Evolutionary conservation across 768 basidiomycete species (phyloP).

Genomic region (Psilocybe subaeruginosa): DNA sequence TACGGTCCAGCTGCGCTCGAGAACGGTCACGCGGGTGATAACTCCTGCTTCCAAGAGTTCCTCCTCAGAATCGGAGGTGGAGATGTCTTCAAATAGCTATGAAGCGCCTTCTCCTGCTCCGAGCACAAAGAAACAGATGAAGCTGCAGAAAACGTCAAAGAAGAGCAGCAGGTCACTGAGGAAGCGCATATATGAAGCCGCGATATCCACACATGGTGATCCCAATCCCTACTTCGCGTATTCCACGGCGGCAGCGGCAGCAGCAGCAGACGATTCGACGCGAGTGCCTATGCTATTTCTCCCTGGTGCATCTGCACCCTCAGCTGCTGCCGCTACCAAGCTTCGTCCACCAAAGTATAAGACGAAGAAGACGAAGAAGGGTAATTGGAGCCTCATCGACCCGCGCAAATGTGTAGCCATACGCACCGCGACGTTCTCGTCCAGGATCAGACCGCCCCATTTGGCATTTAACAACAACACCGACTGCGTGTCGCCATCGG

Average conservation of each 20-base stretch:
- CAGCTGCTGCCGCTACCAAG: not conserved
- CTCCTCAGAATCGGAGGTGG: not conserved
- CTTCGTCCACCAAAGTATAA: not conserved
- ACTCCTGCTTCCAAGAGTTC: not conserved
- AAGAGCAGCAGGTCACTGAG: slow-evolving; percentile 24
- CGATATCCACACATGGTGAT: slow-evolving; percentile 35
- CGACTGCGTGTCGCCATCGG: not conserved
- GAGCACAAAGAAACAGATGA: not conserved
- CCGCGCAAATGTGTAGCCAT: slow-evolving; percentile 35
- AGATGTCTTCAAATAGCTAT: not conserved
- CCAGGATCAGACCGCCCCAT: slow-evolving; percentile 8
- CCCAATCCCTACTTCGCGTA: slow-evolving; percentile 28
- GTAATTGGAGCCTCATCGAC: slow-evolving; percentile 31
- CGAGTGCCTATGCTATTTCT: slow-evolving; percentile 30
- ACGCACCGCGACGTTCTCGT: slow-evolving; percentile 20
- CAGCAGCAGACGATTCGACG: slow-evolving; percentile 10
- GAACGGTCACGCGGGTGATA: not conserved
- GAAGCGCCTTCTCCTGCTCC: slow-evolving; percentile 6
- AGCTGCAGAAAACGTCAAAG: slow-evolving; percentile 11
- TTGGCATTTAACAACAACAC: not conserved
- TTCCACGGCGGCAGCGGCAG: slow-evolving; percentile 11
- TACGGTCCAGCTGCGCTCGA: slow-evolving; percentile 8
- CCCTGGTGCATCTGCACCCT: not conserved
- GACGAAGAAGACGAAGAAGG: slow-evolving; percentile 5
- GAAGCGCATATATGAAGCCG: slow-evolving; percentile 38